Evolutionary conservation across 2,329 filamentous ascomycete genomes (phyloP).

Genomic region (Mariannaea elegans): DNA sequence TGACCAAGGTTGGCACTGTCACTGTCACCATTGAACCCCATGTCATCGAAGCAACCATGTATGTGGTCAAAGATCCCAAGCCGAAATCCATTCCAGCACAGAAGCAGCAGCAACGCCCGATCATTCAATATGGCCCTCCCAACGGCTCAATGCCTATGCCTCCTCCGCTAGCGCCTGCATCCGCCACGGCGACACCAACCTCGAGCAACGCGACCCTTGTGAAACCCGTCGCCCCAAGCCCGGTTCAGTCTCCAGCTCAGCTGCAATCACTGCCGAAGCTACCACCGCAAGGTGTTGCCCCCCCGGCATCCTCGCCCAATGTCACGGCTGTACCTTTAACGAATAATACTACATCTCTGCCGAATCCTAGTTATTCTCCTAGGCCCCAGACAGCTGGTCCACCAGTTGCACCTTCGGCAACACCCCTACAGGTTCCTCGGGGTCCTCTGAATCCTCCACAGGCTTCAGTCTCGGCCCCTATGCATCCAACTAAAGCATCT

Average conservation of each 20-base stretch:
- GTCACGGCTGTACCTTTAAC: slow-evolving; percentile 25
- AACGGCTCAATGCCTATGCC: slow-evolving; percentile 70
- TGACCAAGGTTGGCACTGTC: slow-evolving; percentile 77
- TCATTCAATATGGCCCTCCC: slow-evolving; percentile 72
- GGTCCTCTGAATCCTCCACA: slow-evolving; percentile 31
- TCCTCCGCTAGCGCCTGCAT: slow-evolving; percentile 53
- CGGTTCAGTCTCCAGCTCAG: slow-evolving; percentile 28
- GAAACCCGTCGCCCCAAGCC: slow-evolving; percentile 31
- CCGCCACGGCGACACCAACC: slow-evolving; percentile 36
- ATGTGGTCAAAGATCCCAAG: slow-evolving; percentile 72
- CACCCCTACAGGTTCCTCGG: slow-evolving; percentile 33
- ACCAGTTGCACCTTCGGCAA: slow-evolving; percentile 31
- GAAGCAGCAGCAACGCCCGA: slow-evolving; percentile 55
- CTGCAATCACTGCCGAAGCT: slow-evolving; percentile 28
- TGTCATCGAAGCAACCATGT: slow-evolving; percentile 79
- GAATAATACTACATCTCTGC: slow-evolving; percentile 24
- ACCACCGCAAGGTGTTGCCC: slow-evolving; percentile 22
- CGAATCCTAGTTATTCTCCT: slow-evolving; percentile 32
- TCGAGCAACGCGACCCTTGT: slow-evolving; percentile 28
- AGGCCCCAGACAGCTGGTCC: slow-evolving; percentile 25
- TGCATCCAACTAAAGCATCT: neutral
- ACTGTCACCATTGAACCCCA: slow-evolving; percentile 83
- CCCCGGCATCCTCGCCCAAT: slow-evolving; percentile 24
- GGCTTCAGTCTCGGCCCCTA: slow-evolving; percentile 1
- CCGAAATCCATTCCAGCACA: slow-evolving; percentile 48